Percentiles rank a stretch among this genome's conserved stretches.
Conservation (phyloP, 2,329 filamentous ascomycete species). For the Colletotrichum zoysiae region DNA sequence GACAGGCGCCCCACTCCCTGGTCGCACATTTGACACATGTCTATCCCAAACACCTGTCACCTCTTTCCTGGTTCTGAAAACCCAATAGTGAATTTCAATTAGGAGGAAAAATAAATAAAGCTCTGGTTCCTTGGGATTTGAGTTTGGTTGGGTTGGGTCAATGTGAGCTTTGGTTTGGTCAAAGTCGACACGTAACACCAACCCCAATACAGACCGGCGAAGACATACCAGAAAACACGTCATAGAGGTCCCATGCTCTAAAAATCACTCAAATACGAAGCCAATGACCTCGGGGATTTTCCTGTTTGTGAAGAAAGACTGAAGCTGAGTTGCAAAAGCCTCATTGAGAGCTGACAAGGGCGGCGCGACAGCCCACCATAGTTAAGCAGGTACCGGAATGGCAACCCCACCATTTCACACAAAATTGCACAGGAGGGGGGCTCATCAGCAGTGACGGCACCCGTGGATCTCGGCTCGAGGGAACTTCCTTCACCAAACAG, state of each 20-base stretch:
- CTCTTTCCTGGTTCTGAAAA: not conserved
- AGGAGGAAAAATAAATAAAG: too few species aligned
- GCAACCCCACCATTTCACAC: conserved; percentile 38
- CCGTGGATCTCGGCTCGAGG: conserved; percentile 2
- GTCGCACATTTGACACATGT: too few species aligned
- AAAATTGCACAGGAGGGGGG: conserved; percentile 38
- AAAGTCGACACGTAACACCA: conserved; percentile 4
- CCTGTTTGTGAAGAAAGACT: not conserved
- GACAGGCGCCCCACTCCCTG: too few species aligned
- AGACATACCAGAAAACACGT: not conserved
- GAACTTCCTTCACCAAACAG: conserved; percentile 18
- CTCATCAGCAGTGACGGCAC: conserved; percentile 29
- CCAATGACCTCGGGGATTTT: too few species aligned
- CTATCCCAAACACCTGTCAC: not conserved
- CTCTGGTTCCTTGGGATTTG: not conserved
- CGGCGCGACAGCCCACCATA: not conserved
- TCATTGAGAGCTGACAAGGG: not conserved
- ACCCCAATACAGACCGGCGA: not conserved
- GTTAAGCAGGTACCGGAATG: conserved; percentile 37
- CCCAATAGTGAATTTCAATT: not conserved
- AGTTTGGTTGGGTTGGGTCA: not conserved
- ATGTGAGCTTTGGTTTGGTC: conserved; percentile 1
- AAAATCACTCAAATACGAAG: not conserved
- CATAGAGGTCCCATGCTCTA: rapidly evolving
- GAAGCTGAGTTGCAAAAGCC: not conserved